Evolutionary conservation across 1,139 yeast genomes (phyloP), one percentile per base, ranked within the genome.

Genomic region (Taphrina flavorubra): DNA sequence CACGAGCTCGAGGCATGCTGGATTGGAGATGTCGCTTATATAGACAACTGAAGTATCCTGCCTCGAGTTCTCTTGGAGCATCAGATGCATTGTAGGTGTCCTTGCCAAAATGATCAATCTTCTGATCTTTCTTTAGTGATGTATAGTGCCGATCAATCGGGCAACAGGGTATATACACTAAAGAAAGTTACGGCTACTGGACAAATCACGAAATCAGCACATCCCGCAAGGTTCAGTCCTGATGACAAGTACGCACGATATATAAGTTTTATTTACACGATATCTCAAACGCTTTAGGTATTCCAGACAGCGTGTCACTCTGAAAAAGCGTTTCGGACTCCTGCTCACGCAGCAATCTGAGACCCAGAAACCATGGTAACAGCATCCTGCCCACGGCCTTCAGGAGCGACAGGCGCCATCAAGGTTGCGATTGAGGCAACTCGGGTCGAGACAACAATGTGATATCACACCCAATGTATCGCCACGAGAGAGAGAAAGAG

Each of bases 141-240:
- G 99, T 95, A 90, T 92, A 91, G 97, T 72, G 81, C 89, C 78
- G 96, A 92, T 77, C 86, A 86, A 73, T 97, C 92, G 75, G 99
- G 99, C 76, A 92, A 92, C 85, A 90, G 99, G 81, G 81, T 90
- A 76, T 95, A 95, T 85, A 95, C 99, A 68, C 85, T 95, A 75
- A 83, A 90, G 81, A 95, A 95, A 83, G 74, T 78, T 75, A 87
- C 96, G 67, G 92, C 84, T 72, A 81, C 83, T 11, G 98, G 98
- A 72, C 97, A 92, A 80, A 92, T 94, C 83, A 95, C 99, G 79
- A 91, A 92, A 83, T 90, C 97, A 74, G 99, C 99, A 44, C 99
- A 95, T 80, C 99, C 99, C 72, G 99, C 99, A 69, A 87, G 99
- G 81, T 94, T 94, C 80, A 94, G 99, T 62, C 99, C 99, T 75